These are phyloP conservation scores for Eucalyptus albens DNA, from an alignment of 345 rosid species.

Conservation along the genomic window DNA sequence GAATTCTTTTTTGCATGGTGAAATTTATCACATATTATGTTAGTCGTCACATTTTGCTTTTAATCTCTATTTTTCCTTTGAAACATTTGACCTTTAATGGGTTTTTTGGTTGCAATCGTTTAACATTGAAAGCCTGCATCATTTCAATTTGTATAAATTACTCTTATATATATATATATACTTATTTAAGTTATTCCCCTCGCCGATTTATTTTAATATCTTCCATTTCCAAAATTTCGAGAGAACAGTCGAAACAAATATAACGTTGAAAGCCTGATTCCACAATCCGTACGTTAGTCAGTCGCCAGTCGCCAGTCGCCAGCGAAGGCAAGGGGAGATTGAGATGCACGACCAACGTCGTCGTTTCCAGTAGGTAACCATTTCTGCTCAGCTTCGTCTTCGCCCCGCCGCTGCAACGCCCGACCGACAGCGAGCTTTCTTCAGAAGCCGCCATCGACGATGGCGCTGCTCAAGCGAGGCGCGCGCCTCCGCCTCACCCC, in stretches of 20 bases:
- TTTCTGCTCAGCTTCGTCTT: not conserved
- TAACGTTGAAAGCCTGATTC: too few species aligned
- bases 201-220: not conserved
- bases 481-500: not conserved
- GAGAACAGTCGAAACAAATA: not conserved
- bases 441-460: not conserved
- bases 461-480: not conserved
- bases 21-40: not conserved
- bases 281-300: too few species aligned
- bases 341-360: not conserved
- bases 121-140: not conserved
- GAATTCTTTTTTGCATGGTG: not conserved
- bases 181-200: not conserved
- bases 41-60: not conserved
- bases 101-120: accelerated
- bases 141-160: not conserved
- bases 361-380: not conserved
- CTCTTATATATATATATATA: not conserved
- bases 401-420: not conserved
- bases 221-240: not conserved
- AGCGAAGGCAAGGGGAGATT: not conserved
- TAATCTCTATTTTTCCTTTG: not conserved
- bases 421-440: not conserved
- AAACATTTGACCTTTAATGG: not conserved
- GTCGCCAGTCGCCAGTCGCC: not conserved